These are phyloP conservation scores for Collariella sp. DNA, from an alignment of 495 filamentous ascomycete species.

Conservation along the genomic window DNA sequence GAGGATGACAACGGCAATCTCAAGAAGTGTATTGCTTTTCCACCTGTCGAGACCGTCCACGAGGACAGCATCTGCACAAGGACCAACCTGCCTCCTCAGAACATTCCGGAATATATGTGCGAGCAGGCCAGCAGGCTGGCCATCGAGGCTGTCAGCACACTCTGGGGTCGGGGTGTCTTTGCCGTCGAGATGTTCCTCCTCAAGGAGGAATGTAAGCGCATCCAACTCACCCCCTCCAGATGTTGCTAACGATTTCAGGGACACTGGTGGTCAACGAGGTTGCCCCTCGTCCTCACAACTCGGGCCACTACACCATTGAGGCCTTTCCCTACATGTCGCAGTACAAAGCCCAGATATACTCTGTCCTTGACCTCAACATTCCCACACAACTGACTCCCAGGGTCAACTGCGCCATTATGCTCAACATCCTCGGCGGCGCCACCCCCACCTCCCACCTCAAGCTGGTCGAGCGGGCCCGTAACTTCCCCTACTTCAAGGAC, in stretches of 20 bases:
- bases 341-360: slow-evolving; percentile 80
- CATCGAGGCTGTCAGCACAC: slow-evolving; percentile 63
- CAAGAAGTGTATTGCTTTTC: slow-evolving; percentile 59
- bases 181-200: slow-evolving; percentile 95
- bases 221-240: neutral
- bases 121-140: slow-evolving; percentile 67
- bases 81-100: slow-evolving; percentile 76
- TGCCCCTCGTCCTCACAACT: slow-evolving; percentile 93
- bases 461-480: slow-evolving; percentile 55
- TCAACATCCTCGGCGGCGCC: slow-evolving; percentile 86
- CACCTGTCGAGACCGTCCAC: slow-evolving; percentile 88
- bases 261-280: slow-evolving; percentile 80
- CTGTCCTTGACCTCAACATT: slow-evolving; percentile 74
- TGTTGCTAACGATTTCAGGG: slow-evolving; percentile 24
- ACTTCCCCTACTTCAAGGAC: slow-evolving; percentile 45
- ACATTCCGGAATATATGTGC: slow-evolving; percentile 51
- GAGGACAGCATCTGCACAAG: slow-evolving; percentile 94
- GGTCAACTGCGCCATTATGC: slow-evolving; percentile 69
- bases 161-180: slow-evolving; percentile 87
- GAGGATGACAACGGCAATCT: slow-evolving; percentile 54
- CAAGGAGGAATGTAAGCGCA: slow-evolving; percentile 53
- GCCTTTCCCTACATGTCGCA: slow-evolving; percentile 77
- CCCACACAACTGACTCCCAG: slow-evolving; percentile 52
- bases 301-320: slow-evolving; percentile 95
- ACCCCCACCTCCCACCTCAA: slow-evolving; percentile 58